A percentile compares a stretch with the other conserved stretches of the same genome.
Conservation (phyloP, 192 early-diverging fungal species). For the Podila epicladia region DNA sequence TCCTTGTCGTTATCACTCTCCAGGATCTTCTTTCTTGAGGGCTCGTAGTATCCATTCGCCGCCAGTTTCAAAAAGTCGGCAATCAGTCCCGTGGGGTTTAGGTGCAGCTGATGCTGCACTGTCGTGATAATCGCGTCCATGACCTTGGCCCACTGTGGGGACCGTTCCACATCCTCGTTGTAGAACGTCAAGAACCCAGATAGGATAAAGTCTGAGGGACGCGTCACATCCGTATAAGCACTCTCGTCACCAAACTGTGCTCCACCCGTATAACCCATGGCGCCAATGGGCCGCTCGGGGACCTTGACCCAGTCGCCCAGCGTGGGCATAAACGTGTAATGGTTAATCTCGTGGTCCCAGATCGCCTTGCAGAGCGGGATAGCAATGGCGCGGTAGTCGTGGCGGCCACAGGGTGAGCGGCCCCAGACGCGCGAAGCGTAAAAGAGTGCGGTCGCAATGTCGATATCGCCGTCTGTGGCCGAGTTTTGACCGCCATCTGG, state of each 20-base stretch:
- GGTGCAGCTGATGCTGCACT: constrained; percentile 40
- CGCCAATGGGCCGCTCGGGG: constrained; percentile 6
- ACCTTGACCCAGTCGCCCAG: constrained; percentile 63
- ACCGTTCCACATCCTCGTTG: constrained; percentile 56
- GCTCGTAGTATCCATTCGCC: constrained; percentile 43
- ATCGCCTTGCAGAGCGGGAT: constrained; percentile 54
- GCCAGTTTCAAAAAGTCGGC: constrained; percentile 62
- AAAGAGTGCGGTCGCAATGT: constrained; percentile 63
- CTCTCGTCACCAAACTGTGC: constrained; percentile 53
- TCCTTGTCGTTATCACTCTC: constrained; percentile 58
- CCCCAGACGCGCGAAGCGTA: constrained; percentile 58
- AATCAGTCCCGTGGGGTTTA: constrained; percentile 61
- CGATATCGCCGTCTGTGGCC: constrained; percentile 66
- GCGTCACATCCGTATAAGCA: constrained; percentile 52
- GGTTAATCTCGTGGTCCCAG: constrained; percentile 62
- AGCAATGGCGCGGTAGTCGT: constrained; percentile 57
- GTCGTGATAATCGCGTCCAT: constrained; percentile 55
- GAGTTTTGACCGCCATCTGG: constrained; percentile 61
- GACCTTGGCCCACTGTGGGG: constrained; percentile 55
- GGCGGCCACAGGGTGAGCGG: constrained; percentile 36
- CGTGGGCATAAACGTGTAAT: constrained; percentile 57
- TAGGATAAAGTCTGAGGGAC: constrained; percentile 65
- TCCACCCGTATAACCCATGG: constrained; percentile 22
- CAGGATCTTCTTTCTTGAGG: constrained; percentile 52
- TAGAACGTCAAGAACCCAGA: constrained; percentile 61